Conservation (phyloP, 768 basidiomycete species). For the Tremella mesenterica region DNA sequence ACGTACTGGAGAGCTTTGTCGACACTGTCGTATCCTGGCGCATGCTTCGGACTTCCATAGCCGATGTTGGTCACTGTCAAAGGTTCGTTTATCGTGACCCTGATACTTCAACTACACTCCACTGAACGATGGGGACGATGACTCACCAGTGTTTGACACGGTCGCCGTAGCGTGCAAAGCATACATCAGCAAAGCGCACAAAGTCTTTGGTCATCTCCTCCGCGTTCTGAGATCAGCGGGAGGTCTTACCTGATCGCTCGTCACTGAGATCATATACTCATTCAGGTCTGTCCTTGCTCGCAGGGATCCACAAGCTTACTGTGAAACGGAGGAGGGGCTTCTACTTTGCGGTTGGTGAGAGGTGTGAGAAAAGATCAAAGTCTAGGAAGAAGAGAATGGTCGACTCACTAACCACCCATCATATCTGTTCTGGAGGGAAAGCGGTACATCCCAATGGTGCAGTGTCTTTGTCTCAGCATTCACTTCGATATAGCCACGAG, state of each 20-base stretch:
- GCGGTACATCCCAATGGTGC: conserved; percentile 63
- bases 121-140: not conserved
- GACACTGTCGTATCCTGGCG: not conserved
- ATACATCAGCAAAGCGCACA: conserved; percentile 55
- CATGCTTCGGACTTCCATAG: not conserved
- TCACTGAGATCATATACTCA: not conserved
- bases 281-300: not conserved
- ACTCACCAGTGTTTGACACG: conserved; percentile 60
- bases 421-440: conserved; percentile 61
- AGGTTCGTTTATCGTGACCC: conserved; percentile 63
- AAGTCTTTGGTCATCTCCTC: conserved; percentile 58
- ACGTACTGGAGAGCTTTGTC: not conserved
- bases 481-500: conserved; percentile 48
- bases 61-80: not conserved
- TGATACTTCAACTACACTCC: not conserved
- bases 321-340: too few species aligned
- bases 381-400: too few species aligned
- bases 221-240: conserved; percentile 50
- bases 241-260: not conserved
- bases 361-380: too few species aligned
- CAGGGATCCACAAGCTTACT: too few species aligned
- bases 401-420: conserved; percentile 50
- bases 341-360: too few species aligned
- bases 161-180: conserved; percentile 65
- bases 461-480: conserved; percentile 1